Evolutionary conservation across 1,139 yeast species (phyloP).

Genomic region (Saccharomyces hybrid): DNA sequence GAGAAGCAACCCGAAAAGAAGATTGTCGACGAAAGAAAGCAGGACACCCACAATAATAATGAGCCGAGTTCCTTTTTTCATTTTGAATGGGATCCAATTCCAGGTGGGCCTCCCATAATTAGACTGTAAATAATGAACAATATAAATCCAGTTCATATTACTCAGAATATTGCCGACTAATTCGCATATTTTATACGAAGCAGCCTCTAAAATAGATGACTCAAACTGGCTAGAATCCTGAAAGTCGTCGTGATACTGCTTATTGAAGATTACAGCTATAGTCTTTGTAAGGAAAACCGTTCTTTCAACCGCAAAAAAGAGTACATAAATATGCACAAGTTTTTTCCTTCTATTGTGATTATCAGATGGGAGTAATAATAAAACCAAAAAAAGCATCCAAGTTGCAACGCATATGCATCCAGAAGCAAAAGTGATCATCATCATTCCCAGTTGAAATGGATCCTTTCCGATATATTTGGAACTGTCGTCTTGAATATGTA

Average conservation of each 20-base stretch:
- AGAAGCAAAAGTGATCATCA: conserved; percentile 10
- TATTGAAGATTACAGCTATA: conserved; percentile 6
- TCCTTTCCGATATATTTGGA: conserved; percentile 4
- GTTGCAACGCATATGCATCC: conserved; percentile 12
- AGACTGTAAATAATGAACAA: background rate
- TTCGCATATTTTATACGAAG: conserved; percentile 1
- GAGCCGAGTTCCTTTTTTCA: background rate
- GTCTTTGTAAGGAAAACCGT: conserved; percentile 8
- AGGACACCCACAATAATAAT: background rate
- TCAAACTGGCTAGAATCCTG: conserved; percentile 9
- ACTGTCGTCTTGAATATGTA: background rate
- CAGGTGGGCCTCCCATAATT: background rate
- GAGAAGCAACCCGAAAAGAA: conserved; percentile 10
- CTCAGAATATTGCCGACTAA: conserved; percentile 3
- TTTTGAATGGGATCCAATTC: background rate
- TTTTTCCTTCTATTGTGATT: conserved; percentile 12
- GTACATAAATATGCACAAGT: conserved; percentile 11
- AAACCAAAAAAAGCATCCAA: conserved; percentile 16
- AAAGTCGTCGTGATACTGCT: conserved; percentile 10
- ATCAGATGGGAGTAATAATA: conserved; percentile 12
- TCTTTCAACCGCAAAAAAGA: conserved; percentile 9
- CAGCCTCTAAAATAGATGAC: conserved; percentile 4
- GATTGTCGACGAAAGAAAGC: conserved; percentile 6
- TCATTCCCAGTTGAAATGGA: conserved; percentile 6
- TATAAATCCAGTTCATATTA: background rate